A percentile compares a stretch with the other conserved stretches of the same genome.
Evolutionary conservation across 2,329 filamentous ascomycete species (phyloP).

Genomic region (Chaetomium strumarium): DNA sequence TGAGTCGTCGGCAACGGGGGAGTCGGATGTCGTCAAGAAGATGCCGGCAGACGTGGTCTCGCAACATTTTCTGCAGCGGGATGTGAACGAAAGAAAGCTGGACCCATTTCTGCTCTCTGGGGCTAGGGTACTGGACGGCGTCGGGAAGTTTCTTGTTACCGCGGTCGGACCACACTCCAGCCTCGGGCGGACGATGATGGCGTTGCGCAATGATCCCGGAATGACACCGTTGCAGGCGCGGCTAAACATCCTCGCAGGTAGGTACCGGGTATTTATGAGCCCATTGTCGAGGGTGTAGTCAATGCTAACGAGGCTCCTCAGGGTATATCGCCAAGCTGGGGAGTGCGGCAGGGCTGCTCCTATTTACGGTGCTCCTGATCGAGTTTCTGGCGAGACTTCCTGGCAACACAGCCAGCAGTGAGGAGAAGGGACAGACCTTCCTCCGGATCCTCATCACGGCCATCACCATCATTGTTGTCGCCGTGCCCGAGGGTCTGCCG

Average conservation of each 20-base stretch:
- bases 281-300: conserved; percentile 37
- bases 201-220: conserved; percentile 45
- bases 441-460: conserved; percentile 58
- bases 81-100: conserved; percentile 40
- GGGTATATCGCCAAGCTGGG: conserved; percentile 57
- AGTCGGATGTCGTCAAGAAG: conserved; percentile 68
- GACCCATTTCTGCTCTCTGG: conserved; percentile 45
- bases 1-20: conserved; percentile 70
- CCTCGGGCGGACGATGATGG: conserved; percentile 52
- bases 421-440: conserved; percentile 54
- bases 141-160: conserved; percentile 70
- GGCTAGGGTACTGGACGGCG: conserved; percentile 65
- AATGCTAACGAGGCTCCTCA: conserved; percentile 44
- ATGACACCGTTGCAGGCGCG: conserved; percentile 50
- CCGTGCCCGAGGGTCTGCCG: conserved; percentile 66
- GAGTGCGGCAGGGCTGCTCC: conserved; percentile 62
- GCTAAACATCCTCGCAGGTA: conserved; percentile 37
- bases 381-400: conserved; percentile 64
- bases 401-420: conserved; percentile 40
- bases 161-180: conserved; percentile 58
- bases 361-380: conserved; percentile 73
- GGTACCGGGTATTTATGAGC: conserved; percentile 34
- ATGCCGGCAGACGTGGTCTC: conserved; percentile 51
- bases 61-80: conserved; percentile 43
- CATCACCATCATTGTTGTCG: conserved; percentile 59